phyloP scores from a whole-genome alignment of 1,139 yeast species.

The Lodderomyces margitis region DNA sequence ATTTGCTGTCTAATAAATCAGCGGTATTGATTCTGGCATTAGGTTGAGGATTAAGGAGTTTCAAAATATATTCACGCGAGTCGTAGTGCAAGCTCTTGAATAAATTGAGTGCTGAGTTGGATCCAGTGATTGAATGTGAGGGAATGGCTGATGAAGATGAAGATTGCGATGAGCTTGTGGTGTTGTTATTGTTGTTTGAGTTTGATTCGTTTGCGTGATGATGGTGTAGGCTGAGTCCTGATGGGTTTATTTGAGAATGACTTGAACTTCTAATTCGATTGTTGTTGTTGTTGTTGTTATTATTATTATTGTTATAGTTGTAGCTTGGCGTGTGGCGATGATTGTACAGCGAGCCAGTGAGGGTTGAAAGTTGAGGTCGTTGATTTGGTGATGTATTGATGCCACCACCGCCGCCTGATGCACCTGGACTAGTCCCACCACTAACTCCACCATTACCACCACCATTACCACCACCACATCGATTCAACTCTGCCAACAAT shows the following conservation, averaged over 20 bases:
- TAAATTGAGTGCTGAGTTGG: constrained; percentile 33
- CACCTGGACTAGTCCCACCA: too few species aligned
- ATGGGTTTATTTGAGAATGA: not conserved
- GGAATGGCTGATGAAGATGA: not conserved
- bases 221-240: not conserved
- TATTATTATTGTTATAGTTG: not conserved
- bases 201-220: not conserved
- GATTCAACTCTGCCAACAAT: constrained; percentile 24
- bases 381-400: not conserved
- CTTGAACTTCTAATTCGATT: not conserved
- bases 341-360: not conserved
- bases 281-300: not conserved
- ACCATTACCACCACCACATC: not conserved
- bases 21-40: constrained; percentile 22
- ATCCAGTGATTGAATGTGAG: not conserved
- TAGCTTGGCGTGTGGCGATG: not conserved
- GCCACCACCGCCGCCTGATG: not conserved
- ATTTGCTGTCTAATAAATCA: constrained; percentile 31
- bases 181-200: not conserved
- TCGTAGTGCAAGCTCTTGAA: constrained; percentile 42
- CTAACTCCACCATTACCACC: not conserved
- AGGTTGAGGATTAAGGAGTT: constrained; percentile 34
- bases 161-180: not conserved
- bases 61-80: constrained; percentile 32
- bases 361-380: not conserved